These are phyloP conservation scores for Penicillium salamii DNA, from an alignment of 495 filamentous ascomycete genomes.

Conservation along the genomic window DNA sequence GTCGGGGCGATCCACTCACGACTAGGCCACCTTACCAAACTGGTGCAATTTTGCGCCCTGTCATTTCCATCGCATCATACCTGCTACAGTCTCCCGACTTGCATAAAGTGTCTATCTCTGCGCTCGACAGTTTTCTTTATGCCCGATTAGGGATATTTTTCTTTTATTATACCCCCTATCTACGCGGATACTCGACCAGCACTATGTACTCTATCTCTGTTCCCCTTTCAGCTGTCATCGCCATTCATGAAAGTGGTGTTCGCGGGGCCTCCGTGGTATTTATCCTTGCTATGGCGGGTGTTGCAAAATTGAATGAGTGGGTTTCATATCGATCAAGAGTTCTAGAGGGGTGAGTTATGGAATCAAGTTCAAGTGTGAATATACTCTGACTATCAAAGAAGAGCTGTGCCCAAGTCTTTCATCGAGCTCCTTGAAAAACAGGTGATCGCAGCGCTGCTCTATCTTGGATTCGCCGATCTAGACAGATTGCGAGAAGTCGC, in stretches of 20 bases:
- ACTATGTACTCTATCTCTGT: conserved; percentile 2
- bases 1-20: not conserved
- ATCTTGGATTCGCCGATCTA: too few relatives aligned
- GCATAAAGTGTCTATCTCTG: conserved; percentile 1
- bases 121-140: conserved; percentile 3
- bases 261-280: conserved; percentile 1
- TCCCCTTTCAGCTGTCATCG: not conserved
- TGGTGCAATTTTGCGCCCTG: not conserved
- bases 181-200: not conserved
- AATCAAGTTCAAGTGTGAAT: too few relatives aligned
- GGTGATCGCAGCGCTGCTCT: not conserved
- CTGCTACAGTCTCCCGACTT: not conserved
- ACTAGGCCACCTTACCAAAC: not conserved
- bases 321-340: too few relatives aligned
- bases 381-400: too few relatives aligned
- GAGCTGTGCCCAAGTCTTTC: not conserved
- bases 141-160: conserved; percentile 5
- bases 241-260: not conserved
- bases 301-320: conserved; percentile 3
- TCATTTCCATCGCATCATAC: not conserved
- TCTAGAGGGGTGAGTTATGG: too few relatives aligned
- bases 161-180: not conserved
- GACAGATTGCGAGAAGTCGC: too few relatives aligned
- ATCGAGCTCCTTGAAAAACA: not conserved
- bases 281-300: not conserved